Conservation (phyloP, 768 basidiomycete genomes). For the Sistotremastrum suecicum region DNA sequence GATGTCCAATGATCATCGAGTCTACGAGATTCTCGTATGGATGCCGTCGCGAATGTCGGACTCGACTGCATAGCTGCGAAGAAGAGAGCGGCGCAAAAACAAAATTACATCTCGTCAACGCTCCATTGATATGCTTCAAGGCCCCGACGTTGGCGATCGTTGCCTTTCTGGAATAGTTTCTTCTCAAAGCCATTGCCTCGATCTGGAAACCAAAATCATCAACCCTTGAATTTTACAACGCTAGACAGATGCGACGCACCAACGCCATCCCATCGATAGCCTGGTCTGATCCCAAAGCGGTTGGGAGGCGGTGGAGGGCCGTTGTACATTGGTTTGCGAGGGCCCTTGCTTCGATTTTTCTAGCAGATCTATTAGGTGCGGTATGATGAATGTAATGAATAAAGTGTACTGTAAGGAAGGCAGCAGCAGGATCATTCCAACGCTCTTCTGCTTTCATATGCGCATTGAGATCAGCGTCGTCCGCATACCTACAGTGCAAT, state of each 20-base stretch:
- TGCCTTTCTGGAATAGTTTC: constrained; percentile 74
- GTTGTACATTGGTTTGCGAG: constrained; percentile 69
- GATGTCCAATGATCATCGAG: too few relatives aligned
- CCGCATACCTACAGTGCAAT: constrained; percentile 29
- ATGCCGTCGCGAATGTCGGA: too few relatives aligned
- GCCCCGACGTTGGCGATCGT: constrained; percentile 55
- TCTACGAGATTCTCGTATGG: too few relatives aligned
- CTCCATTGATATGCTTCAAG: constrained; percentile 75
- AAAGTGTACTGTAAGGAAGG: constrained; percentile 68
- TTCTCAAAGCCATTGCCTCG: constrained; percentile 91
- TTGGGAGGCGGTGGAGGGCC: constrained; percentile 89
- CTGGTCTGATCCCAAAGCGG: constrained; percentile 88
- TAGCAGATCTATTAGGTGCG: constrained; percentile 15
- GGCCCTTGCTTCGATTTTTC: constrained; percentile 66
- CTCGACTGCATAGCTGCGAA: neutral
- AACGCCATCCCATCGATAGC: constrained; percentile 97
- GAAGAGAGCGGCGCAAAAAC: neutral
- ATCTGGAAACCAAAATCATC: constrained; percentile 30
- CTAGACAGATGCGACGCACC: constrained; percentile 33
- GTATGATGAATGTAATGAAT: constrained; percentile 2
- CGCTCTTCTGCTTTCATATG: constrained; percentile 66
- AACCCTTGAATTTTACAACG: neutral
- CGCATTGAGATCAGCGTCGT: constrained; percentile 79
- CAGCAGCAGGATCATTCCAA: constrained; percentile 98
- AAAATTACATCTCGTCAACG: constrained; percentile 77